These are phyloP conservation scores for Cynanchum wilfordii DNA, from an alignment of 257 asterid species.

Conservation along the genomic window DNA sequence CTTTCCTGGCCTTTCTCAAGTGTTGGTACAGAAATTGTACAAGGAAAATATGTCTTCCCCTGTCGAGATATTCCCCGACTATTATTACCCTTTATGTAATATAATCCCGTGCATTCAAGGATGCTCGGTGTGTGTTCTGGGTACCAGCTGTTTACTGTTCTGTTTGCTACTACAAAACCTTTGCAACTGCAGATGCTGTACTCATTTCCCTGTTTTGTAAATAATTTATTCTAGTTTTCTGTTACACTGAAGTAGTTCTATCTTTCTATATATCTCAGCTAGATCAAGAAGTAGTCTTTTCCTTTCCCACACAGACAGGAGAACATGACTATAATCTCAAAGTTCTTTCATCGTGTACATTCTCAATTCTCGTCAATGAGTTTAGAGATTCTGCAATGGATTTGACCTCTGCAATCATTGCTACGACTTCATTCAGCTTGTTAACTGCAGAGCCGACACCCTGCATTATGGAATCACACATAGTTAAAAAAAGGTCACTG, in stretches of 20 bases:
- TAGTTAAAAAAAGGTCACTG: background rate
- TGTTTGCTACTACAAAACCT: too few species aligned
- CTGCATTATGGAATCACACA: conserved; percentile 25
- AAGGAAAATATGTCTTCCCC: too few species aligned
- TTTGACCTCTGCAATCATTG: conserved; percentile 88
- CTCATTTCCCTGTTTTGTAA: background rate
- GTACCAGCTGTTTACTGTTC: background rate
- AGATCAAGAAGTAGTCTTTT: background rate
- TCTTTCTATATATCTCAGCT: background rate
- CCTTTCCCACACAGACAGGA: background rate
- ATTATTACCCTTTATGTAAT: background rate
- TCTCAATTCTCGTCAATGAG: conserved; percentile 24
- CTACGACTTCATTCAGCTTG: conserved; percentile 83
- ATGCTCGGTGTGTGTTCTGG: background rate
- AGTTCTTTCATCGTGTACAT: conserved; percentile 25
- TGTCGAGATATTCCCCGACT: too few species aligned
- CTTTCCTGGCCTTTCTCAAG: background rate
- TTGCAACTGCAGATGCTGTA: background rate
- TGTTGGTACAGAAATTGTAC: too few species aligned
- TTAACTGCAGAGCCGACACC: conserved; percentile 94
- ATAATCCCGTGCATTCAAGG: background rate
- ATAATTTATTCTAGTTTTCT: background rate
- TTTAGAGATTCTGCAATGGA: conserved; percentile 56
- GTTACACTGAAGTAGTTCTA: background rate
- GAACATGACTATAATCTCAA: conserved; percentile 28